Conservation (phyloP, 2,329 filamentous ascomycete species). For the Neonectria hederae region DNA sequence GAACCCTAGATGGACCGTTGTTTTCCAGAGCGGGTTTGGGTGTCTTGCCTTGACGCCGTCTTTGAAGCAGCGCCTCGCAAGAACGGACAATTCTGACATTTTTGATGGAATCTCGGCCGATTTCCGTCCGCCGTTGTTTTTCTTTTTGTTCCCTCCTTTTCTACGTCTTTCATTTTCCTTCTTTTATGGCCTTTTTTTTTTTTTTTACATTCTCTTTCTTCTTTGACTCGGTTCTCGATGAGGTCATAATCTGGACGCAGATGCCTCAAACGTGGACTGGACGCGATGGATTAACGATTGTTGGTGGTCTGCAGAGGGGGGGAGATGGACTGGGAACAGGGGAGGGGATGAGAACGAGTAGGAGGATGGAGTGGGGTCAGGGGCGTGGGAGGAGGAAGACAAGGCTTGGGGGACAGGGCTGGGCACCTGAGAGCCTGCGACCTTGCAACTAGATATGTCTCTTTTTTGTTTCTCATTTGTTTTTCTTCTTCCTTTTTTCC, state of each 20-base stretch:
- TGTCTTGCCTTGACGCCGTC: conserved; percentile 3
- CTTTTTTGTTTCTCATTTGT: conserved; percentile 1
- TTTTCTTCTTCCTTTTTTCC: conserved; percentile 8
- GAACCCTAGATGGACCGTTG: conserved; percentile 33
- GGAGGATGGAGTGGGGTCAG: conserved; percentile 20
- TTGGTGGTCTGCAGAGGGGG: conserved; percentile 14
- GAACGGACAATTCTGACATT: conserved; percentile 35
- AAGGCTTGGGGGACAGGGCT: conserved; percentile 13
- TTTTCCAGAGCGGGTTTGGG: conserved; percentile 32
- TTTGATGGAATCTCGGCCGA: conserved; percentile 28
- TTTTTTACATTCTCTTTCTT: conserved; percentile 11
- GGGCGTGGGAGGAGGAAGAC: conserved; percentile 19
- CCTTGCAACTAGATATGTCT: conserved; percentile 21
- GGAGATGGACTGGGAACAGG: conserved; percentile 7
- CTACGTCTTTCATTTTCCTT: conserved; percentile 7
- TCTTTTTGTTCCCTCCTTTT: conserved; percentile 19
- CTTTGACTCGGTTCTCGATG: conserved; percentile 12
- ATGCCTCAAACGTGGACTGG: conserved; percentile 20
- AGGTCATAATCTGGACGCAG: conserved; percentile 5
- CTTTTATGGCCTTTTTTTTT: conserved; percentile 16
- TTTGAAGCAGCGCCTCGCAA: conserved; percentile 33
- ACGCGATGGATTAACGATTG: conserved; percentile 22
- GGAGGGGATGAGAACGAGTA: conserved; percentile 9
- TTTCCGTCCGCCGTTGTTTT: conserved; percentile 11
- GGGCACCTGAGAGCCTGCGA: conserved; percentile 24